phyloP scores from a whole-genome alignment of 1,284 basidiomycete species.

The Gymnopus androsaceus region DNA sequence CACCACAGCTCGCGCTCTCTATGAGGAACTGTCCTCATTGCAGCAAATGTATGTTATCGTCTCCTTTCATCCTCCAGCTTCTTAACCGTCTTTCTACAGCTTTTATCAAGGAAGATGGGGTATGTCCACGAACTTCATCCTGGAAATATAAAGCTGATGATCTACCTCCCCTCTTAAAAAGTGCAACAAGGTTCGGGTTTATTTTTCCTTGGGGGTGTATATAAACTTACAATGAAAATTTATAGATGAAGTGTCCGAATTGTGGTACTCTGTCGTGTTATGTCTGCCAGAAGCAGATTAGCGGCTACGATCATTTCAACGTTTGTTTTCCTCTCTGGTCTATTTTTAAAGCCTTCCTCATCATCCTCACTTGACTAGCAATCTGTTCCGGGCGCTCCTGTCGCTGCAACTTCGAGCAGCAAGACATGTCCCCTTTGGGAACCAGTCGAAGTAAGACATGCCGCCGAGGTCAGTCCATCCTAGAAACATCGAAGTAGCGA shows the following conservation, averaged over 20 bases:
- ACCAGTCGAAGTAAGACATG: slow-evolving; percentile 60
- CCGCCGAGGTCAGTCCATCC: slow-evolving; percentile 55
- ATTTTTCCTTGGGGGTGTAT: too few relatives aligned
- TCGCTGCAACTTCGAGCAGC: slow-evolving; percentile 24
- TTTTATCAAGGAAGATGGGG: slow-evolving; percentile 75
- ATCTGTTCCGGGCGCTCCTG: slow-evolving; percentile 20
- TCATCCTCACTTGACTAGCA: slow-evolving; percentile 15
- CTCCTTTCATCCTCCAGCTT: neutral
- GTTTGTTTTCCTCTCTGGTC: slow-evolving; percentile 32
- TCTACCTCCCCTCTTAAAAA: neutral
- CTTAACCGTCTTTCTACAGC: slow-evolving; percentile 40
- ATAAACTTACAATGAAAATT: too few relatives aligned
- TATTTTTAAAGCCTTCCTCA: slow-evolving; percentile 11
- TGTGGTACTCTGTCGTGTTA: slow-evolving; percentile 78
- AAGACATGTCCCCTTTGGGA: slow-evolving; percentile 75
- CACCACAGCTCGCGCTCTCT: slow-evolving; percentile 63
- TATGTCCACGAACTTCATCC: too few relatives aligned
- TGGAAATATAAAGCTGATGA: too few relatives aligned
- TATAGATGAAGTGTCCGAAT: slow-evolving; percentile 74
- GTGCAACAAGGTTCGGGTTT: too few relatives aligned
- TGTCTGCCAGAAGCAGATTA: slow-evolving; percentile 69
- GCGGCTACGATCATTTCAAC: slow-evolving; percentile 79
- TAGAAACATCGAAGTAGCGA: neutral
- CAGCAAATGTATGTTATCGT: slow-evolving; percentile 53
- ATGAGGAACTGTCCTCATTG: slow-evolving; percentile 86